These are phyloP conservation scores for Paramecium caudatum DNA, from an alignment of 73 alveolate species.

Conservation along the genomic window DNA sequence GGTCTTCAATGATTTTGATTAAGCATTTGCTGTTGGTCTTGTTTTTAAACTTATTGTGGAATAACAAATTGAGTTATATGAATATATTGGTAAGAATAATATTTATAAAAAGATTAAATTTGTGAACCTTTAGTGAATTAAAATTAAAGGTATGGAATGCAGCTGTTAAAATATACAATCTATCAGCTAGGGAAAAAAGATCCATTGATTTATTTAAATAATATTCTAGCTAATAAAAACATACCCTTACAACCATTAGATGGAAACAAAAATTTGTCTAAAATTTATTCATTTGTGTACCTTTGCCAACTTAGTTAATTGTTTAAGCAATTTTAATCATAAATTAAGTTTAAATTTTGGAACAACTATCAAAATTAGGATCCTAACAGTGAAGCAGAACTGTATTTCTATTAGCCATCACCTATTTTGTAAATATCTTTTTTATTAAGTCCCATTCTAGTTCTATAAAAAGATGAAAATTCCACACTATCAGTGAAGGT, in stretches of 20 bases:
- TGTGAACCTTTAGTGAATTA: background rate
- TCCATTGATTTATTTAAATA: background rate
- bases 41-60: background rate
- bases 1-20: background rate
- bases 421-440: background rate
- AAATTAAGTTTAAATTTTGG: too few species aligned
- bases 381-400: background rate
- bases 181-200: conserved; percentile 10
- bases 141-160: background rate
- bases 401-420: conserved; percentile 5
- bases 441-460: background rate
- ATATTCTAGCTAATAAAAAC: background rate
- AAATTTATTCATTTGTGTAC: background rate
- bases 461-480: background rate
- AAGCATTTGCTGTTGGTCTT: background rate
- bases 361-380: background rate
- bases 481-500: background rate
- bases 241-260: background rate
- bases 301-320: background rate
- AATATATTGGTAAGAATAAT: background rate
- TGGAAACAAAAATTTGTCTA: background rate
- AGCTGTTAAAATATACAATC: background rate
- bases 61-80: background rate
- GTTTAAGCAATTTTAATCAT: background rate
- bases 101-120: background rate